Conservation (phyloP, 2,329 filamentous ascomycete species). For the Colletotrichum nymphaeae region DNA sequence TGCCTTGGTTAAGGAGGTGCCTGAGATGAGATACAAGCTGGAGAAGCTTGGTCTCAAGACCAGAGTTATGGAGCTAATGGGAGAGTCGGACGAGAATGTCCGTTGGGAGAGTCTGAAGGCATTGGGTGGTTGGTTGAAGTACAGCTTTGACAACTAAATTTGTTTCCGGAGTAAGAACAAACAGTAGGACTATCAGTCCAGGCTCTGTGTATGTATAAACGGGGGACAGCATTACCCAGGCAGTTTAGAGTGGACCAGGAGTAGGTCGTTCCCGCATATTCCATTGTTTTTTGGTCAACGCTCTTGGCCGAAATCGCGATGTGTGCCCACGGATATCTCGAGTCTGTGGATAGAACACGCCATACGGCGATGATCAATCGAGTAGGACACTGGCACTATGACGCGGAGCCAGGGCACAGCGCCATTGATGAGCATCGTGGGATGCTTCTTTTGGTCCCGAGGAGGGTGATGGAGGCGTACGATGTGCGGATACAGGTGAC, state of each 20-base stretch:
- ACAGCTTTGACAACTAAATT: slow-evolving; percentile 63
- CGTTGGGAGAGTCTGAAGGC: slow-evolving; percentile 93
- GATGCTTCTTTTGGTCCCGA: background rate
- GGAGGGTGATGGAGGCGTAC: background rate
- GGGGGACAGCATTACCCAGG: slow-evolving; percentile 29
- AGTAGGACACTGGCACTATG: slow-evolving; percentile 4
- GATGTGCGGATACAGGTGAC: background rate
- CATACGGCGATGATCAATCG: background rate
- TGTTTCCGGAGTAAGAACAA: background rate
- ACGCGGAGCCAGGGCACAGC: slow-evolving; percentile 6
- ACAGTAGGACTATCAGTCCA: background rate
- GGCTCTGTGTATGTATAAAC: slow-evolving; percentile 30
- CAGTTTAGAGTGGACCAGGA: slow-evolving; percentile 32
- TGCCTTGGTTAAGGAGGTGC: slow-evolving; percentile 88
- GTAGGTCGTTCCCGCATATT: background rate
- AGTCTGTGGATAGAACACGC: background rate
- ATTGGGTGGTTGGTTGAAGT: slow-evolving; percentile 75
- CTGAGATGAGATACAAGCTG: slow-evolving; percentile 82
- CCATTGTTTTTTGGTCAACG: background rate
- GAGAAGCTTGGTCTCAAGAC: slow-evolving; percentile 89
- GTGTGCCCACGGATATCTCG: background rate
- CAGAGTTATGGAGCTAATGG: slow-evolving; percentile 94
- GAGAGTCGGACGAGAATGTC: slow-evolving; percentile 86
- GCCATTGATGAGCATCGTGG: background rate
- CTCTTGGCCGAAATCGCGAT: slow-evolving; percentile 19